Conservation (phyloP, 2,329 filamentous ascomycete genomes). For the Microsporum ferrugineum region DNA sequence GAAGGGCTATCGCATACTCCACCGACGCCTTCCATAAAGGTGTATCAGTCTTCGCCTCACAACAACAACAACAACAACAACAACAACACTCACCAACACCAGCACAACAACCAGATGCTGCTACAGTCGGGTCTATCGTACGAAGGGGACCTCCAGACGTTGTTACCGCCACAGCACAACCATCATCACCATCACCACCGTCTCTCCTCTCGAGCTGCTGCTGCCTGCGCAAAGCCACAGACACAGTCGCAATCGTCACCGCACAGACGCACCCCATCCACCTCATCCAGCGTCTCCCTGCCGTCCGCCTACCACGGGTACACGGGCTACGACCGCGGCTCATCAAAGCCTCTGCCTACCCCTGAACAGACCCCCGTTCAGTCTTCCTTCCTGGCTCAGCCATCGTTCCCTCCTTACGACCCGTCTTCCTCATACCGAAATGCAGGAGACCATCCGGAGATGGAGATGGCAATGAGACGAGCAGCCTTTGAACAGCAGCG, state of each 20-base stretch:
- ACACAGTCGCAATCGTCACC: neutral
- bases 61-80: conserved; percentile 14
- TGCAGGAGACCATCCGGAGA: conserved; percentile 35
- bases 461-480: conserved; percentile 51
- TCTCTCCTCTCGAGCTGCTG: neutral
- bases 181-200: neutral
- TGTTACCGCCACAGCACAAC: conserved; percentile 15
- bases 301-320: conserved; percentile 30
- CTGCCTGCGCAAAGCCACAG: neutral
- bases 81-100: conserved; percentile 9
- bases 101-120: conserved; percentile 26
- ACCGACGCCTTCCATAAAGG: conserved; percentile 17
- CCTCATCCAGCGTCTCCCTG: conserved; percentile 31
- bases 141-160: conserved; percentile 8
- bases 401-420: conserved; percentile 36
- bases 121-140: conserved; percentile 19
- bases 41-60: conserved; percentile 19
- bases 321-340: conserved; percentile 34
- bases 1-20: conserved; percentile 22
- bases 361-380: conserved; percentile 45
- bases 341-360: conserved; percentile 43
- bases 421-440: conserved; percentile 31
- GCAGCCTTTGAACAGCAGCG: conserved; percentile 42
- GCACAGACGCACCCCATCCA: conserved; percentile 31
- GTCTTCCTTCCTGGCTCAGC: conserved; percentile 38